phyloP scores from a whole-genome alignment of 257 asterid species.

The Nicotiana knightiana region DNA sequence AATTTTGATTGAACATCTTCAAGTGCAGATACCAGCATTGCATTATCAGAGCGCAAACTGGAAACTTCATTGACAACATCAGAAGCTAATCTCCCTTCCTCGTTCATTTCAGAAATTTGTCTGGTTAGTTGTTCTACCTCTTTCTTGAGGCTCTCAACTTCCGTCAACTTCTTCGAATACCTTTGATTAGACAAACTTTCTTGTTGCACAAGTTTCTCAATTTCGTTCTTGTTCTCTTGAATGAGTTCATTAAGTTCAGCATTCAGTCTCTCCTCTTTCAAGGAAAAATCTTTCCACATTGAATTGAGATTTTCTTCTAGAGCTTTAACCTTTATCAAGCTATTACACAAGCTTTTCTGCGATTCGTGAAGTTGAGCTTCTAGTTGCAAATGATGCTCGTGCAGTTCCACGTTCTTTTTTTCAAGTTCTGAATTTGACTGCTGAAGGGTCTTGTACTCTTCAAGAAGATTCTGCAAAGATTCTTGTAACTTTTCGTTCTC shows the following conservation, averaged over 20 bases:
- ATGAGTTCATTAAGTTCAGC: constrained; percentile 45
- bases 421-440: constrained; percentile 32
- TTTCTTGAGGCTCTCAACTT: constrained; percentile 30
- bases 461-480: constrained; percentile 24
- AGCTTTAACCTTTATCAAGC: constrained; percentile 35
- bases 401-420: constrained; percentile 39
- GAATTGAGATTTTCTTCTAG: constrained; percentile 47
- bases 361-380: constrained; percentile 36
- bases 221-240: constrained; percentile 29
- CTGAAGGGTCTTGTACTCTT: constrained; percentile 27
- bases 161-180: constrained; percentile 24
- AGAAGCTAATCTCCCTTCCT: constrained; percentile 34
- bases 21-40: constrained; percentile 37
- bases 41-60: constrained; percentile 34
- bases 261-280: constrained; percentile 36
- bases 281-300: constrained; percentile 31
- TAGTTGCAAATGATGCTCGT: constrained; percentile 28
- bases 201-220: constrained; percentile 31
- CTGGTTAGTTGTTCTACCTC: constrained; percentile 33
- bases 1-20: constrained; percentile 33
- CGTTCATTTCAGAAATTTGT: constrained; percentile 25
- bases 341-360: constrained; percentile 33
- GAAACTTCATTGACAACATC: constrained; percentile 37
- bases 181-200: constrained; percentile 24
- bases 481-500: constrained; percentile 39